Evolutionary conservation across 2,329 filamentous ascomycete species (phyloP), one percentile per base, ranked within the genome.

Genomic region (Cladosporium cucumerinum): DNA sequence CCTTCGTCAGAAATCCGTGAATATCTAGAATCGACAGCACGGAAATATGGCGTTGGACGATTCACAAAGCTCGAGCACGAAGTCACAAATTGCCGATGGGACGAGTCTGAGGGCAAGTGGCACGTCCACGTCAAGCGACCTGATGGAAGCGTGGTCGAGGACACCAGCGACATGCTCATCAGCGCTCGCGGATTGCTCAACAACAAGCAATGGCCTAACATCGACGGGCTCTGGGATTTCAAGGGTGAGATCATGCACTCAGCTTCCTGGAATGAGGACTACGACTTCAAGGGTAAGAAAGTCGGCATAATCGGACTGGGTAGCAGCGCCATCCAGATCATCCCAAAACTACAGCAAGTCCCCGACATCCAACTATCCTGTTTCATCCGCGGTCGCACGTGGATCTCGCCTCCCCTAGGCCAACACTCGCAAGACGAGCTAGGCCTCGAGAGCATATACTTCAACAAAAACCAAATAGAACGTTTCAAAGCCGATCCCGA

Each of bases 21-120:
- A 78, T 99, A 99, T 77, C 80, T 99, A 64, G 94, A 97, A 83
- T 96, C 91, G 60, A 95, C 95, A 0, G 89, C 89, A 16, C 92
- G 90, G 82, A 93, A 90, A 78, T 97, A 95, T 74, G 93, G 93
- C 51, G 95, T 97, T 76, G 92, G 97, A 77, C 30, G 62, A 46
- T 64, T 64, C 23, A 59, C 57, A 7, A 59, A 76, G 64, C 68
- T 79, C 6, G 70, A 68, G 14, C 77, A 79, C 57, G 69, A 76
- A 65, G 71, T 79, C 21, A 70, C 68, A 5, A 70, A 66, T 25
- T 78, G 77, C 61, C 65, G 68, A 26, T 79, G 73, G 70, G 71
- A 79, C 54, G 71, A 75, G 10, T 58, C 62, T 26, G 71, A 68
- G 21, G 75, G 72, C 1, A 77, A 77, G 68, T 79, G 77, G 78